phyloP scores from a whole-genome alignment of 257 asterid genomes.

The Fraxinus quadrangulata region DNA sequence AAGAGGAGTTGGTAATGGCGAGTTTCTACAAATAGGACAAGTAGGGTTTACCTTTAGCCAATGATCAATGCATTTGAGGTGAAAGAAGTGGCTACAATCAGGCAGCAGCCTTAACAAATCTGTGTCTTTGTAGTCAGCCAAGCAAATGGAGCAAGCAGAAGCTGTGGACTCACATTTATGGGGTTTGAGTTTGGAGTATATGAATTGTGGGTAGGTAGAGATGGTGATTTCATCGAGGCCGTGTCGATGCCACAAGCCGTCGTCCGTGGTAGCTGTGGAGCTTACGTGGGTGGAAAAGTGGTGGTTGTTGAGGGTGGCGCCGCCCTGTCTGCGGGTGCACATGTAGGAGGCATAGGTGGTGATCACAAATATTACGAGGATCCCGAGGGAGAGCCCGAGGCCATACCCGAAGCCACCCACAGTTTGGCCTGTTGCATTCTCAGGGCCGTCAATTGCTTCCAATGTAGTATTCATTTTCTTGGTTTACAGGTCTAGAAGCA shows the following conservation, averaged over 20 bases:
- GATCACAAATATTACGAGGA: slow-evolving; percentile 31
- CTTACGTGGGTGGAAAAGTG: background rate
- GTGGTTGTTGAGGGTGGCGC: background rate
- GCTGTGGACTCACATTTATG: slow-evolving; percentile 25
- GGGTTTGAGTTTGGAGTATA: slow-evolving; percentile 40
- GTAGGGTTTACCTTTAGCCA: slow-evolving; percentile 55
- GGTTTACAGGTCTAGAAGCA: background rate
- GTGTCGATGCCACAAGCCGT: background rate
- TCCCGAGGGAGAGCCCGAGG: slow-evolving; percentile 37
- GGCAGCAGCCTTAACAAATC: slow-evolving; percentile 58
- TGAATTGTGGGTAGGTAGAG: slow-evolving; percentile 42
- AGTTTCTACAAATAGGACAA: slow-evolving; percentile 68
- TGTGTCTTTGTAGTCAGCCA: slow-evolving; percentile 57
- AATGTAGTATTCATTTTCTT: slow-evolving; percentile 8
- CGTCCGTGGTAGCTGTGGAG: background rate
- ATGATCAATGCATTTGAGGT: slow-evolving; percentile 57
- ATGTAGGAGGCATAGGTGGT: slow-evolving; percentile 37
- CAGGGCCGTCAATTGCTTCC: background rate
- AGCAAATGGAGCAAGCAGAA: slow-evolving; percentile 60
- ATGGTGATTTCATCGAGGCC: slow-evolving; percentile 44
- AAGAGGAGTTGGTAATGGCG: slow-evolving; percentile 33
- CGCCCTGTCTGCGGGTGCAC: slow-evolving; percentile 15
- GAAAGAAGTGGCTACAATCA: slow-evolving; percentile 63
- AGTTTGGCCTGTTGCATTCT: background rate
- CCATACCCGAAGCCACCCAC: slow-evolving; percentile 37